Base-by-base conservation (phyloP, 2,329 filamentous ascomycete genomes). In the Polychaeton citri region DNA sequence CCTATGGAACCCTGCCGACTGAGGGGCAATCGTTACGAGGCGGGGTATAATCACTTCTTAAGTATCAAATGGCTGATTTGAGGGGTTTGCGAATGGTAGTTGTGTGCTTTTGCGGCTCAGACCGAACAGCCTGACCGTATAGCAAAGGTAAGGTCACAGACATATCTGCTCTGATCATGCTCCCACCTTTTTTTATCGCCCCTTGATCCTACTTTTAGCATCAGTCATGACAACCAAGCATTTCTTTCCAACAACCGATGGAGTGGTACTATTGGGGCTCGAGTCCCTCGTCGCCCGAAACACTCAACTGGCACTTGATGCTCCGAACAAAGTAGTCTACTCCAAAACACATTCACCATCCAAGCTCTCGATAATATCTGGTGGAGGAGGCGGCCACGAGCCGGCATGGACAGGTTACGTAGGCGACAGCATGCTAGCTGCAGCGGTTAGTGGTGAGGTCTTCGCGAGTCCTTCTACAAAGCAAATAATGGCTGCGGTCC, bases 221-320 rank as follows among this genome's bases (percentile, higher is more conserved):
- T 10, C 5, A 28, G 57, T 24, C 31, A 71, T 71, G 68, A 69
- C 66, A 21, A 60, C 63, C 18, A 72, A 71, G 53, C 68, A 71
- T 49, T 72, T 71, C 53, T 72, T 71, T 42, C 58, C 63, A 20
- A 60, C 59, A 35, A 66, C 65, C 13, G 60, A 65, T 40, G 66
- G 65, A 38, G 60, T 71, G 12, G 66, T 71, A 1, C 53, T 64
- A n/a, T 59, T 63, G 34, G 63, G 63, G 30, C 59, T 71, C 16
- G 60, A 62, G 31, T 64, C 63, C 4, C 53, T 71, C 15, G 60
- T 65, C 19, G 51, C 61, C 2, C 54, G 65, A 6, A 69, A 70
- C 43, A 55, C 52, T 4, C 52, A 60, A 20, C 52, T 64, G 2
- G 57, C 52, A 6, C 61, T 69, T 37, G 63, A 69, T 40, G 53